A percentile compares a stretch with the other conserved stretches of the same genome.
phyloP scores from a whole-genome alignment of 2,329 filamentous ascomycete genomes.

The Drechslerella stenobrocha region DNA sequence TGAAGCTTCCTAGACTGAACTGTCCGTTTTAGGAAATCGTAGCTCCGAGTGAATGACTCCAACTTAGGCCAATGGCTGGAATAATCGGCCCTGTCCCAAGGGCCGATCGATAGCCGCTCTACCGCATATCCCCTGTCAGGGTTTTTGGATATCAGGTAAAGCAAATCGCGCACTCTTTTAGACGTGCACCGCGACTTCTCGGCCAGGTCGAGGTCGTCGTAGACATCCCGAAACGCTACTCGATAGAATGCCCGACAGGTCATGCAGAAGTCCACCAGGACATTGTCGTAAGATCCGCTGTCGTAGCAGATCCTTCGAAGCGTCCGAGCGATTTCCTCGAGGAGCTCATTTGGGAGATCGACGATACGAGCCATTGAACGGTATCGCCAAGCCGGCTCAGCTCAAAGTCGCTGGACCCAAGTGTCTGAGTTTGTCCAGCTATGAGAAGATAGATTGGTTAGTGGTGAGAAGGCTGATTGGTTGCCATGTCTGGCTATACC shows the following conservation, averaged over 20 bases:
- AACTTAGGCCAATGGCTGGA: neutral
- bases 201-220: constrained; percentile 12
- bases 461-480: too few relatives aligned
- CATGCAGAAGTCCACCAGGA: constrained; percentile 8
- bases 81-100: constrained; percentile 18
- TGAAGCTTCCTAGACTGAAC: constrained; percentile 3
- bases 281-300: constrained; percentile 7
- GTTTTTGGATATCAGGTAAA: constrained; percentile 20
- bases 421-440: too few relatives aligned
- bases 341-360: constrained; percentile 25
- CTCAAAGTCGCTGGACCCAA: too few relatives aligned
- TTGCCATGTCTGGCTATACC: too few relatives aligned
- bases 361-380: constrained; percentile 16
- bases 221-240: constrained; percentile 25
- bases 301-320: constrained; percentile 6
- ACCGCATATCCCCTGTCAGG: constrained; percentile 16
- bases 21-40: constrained; percentile 19
- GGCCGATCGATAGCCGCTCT: constrained; percentile 12
- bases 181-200: constrained; percentile 3
- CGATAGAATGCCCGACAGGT: constrained; percentile 23
- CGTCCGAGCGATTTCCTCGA: constrained; percentile 16
- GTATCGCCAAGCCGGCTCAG: too few relatives aligned
- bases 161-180: constrained; percentile 3
- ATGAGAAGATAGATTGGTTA: too few relatives aligned
- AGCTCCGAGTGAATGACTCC: constrained; percentile 11